Evolutionary conservation across 2,329 filamentous ascomycete genomes (phyloP).

Genomic region (Cytospora leucostoma): DNA sequence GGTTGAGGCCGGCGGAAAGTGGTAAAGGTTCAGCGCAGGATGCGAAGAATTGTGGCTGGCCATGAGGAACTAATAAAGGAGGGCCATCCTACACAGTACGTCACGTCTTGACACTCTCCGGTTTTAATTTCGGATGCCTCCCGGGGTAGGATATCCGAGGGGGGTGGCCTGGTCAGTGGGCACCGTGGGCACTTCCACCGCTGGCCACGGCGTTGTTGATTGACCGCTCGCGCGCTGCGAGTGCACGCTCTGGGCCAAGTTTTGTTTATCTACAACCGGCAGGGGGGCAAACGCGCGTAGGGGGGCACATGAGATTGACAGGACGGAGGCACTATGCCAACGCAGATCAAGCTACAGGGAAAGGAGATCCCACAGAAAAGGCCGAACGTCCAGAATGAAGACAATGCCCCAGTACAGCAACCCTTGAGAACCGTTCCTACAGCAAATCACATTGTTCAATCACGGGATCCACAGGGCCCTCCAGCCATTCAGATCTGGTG

Average conservation of each 20-base stretch:
- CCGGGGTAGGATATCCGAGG: constrained; percentile 11
- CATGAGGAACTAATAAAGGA: constrained; percentile 7
- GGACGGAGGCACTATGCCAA: not conserved
- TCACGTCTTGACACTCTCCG: constrained; percentile 21
- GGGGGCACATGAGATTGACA: not conserved
- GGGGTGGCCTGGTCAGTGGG: not conserved
- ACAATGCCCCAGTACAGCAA: not conserved
- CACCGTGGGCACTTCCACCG: not conserved
- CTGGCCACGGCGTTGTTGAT: not conserved
- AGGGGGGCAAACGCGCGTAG: not conserved
- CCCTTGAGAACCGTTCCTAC: no score
- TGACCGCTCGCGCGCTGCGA: constrained; percentile 19
- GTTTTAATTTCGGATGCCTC: constrained; percentile 18
- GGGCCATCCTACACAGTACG: constrained; percentile 11
- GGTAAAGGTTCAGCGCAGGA: constrained; percentile 2
- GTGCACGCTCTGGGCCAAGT: not conserved
- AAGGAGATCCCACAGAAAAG: not conserved
- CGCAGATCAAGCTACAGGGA: not conserved
- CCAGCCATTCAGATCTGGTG: not conserved
- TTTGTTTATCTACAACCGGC: constrained; percentile 2
- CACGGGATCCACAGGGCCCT: not conserved
- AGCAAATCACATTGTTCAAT: not conserved
- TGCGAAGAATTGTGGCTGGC: constrained; percentile 9
- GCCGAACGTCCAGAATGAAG: not conserved
- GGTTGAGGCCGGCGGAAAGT: not conserved